phyloP scores from a whole-genome alignment of 345 rosid genomes.

The Eucalyptus tenuipes region DNA sequence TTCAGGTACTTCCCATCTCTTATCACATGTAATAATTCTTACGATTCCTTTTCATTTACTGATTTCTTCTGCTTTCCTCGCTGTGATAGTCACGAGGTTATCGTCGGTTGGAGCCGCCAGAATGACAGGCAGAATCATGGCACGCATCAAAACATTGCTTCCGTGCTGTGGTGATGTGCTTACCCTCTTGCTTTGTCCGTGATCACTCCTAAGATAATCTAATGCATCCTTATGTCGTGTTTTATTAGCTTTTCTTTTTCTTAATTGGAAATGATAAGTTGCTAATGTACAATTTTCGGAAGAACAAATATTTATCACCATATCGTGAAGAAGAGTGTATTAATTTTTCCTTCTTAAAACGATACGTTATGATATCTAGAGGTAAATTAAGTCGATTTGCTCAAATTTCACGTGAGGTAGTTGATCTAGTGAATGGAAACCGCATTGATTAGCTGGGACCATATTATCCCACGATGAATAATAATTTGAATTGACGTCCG shows the following conservation, averaged over 20 bases:
- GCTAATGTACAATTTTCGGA: neutral
- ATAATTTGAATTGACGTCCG: neutral
- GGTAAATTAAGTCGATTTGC: neutral
- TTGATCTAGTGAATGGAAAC: neutral
- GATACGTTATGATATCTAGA: neutral
- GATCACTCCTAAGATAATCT: accelerated
- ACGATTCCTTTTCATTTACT: neutral
- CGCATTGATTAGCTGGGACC: neutral
- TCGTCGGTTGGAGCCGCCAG: no score
- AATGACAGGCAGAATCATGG: slow-evolving; percentile 11
- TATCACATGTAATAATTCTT: neutral
- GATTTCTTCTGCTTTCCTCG: neutral
- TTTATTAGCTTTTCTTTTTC: neutral
- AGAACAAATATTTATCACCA: neutral
- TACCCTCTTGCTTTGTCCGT: neutral
- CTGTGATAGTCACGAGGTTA: neutral
- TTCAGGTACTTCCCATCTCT: neutral
- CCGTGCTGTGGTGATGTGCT: neutral
- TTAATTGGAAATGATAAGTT: neutral
- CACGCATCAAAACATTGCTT: slow-evolving; percentile 9
- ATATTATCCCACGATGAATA: accelerated
- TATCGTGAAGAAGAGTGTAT: accelerated
- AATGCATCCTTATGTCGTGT: accelerated
- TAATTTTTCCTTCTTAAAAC: accelerated
- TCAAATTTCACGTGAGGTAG: accelerated